Percentiles rank a stretch among this genome's conserved stretches.
phyloP scores from a whole-genome alignment of 208 protist genomes.

The Crithidia mellificae region DNA sequence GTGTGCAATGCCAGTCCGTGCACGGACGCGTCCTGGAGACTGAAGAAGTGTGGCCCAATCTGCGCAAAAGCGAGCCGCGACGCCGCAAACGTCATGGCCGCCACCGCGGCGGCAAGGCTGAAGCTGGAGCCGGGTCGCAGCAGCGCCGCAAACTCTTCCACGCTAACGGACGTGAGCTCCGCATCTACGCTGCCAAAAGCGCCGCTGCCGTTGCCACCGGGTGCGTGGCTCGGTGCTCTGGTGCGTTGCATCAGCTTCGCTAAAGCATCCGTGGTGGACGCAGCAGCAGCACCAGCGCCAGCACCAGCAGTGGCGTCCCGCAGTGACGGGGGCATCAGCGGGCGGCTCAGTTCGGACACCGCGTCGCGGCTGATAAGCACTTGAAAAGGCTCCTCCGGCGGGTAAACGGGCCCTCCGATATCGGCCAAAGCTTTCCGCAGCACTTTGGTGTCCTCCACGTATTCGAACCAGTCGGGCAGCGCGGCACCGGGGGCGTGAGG shows the following conservation, averaged over 20 bases:
- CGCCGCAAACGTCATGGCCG: slow-evolving; percentile 7
- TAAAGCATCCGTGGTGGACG: background rate
- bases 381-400: slow-evolving; percentile 18
- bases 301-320: too few relatives aligned
- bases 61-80: slow-evolving; percentile 4
- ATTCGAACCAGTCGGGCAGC: slow-evolving; percentile 17
- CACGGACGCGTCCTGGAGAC: slow-evolving; percentile 2
- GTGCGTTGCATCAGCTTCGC: slow-evolving; percentile 1
- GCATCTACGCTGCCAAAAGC: background rate
- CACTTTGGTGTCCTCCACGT: slow-evolving; percentile 11
- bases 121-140: slow-evolving; percentile 11
- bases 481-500: too few relatives aligned
- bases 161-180: background rate
- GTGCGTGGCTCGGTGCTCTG: background rate
- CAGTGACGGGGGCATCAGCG: background rate
- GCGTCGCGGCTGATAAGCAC: slow-evolving; percentile 9
- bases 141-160: slow-evolving; percentile 5
- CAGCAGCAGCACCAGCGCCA: too few relatives aligned
- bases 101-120: slow-evolving; percentile 5
- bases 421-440: background rate
- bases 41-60: background rate
- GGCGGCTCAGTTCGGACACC: slow-evolving; percentile 5
- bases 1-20: slow-evolving; percentile 6
- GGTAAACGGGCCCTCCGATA: slow-evolving; percentile 16
- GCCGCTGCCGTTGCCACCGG: background rate